Percentiles rank a stretch among this genome's conserved stretches.
These are phyloP conservation scores for Fusarium sp. DNA, from an alignment of 2,329 filamentous ascomycete species.

Conservation along the genomic window DNA sequence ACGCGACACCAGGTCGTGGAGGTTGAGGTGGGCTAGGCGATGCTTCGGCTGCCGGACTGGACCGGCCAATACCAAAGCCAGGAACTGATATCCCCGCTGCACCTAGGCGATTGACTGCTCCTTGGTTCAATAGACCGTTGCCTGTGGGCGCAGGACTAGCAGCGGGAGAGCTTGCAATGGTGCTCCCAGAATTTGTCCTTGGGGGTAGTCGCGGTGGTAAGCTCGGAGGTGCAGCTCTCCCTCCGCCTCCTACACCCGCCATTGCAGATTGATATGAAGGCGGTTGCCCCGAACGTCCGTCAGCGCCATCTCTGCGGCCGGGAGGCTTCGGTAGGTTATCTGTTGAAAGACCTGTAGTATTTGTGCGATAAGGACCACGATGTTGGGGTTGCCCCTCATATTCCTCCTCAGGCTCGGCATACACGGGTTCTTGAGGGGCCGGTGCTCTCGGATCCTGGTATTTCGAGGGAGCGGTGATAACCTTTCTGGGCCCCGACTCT, in stretches of 20 bases:
- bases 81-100: constrained; percentile 83
- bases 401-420: constrained; percentile 20
- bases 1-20: constrained; percentile 36
- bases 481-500: constrained; percentile 41
- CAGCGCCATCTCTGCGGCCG: constrained; percentile 58
- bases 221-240: constrained; percentile 59
- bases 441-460: constrained; percentile 47
- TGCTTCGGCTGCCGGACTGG: constrained; percentile 44
- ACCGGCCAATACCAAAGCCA: constrained; percentile 74
- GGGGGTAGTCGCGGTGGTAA: constrained; percentile 76
- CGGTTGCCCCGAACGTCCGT: constrained; percentile 47
- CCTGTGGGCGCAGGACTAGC: constrained; percentile 36
- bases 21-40: constrained; percentile 45
- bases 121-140: constrained; percentile 58
- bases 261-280: constrained; percentile 46
- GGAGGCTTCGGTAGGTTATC: constrained; percentile 78
- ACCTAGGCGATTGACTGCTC: constrained; percentile 73
- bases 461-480: constrained; percentile 47
- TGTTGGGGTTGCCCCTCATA: constrained; percentile 54
- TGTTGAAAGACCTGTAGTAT: constrained; percentile 78
- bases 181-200: constrained; percentile 51
- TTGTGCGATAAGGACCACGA: constrained; percentile 72
- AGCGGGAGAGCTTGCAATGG: constrained; percentile 40
- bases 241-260: constrained; percentile 44
- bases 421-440: constrained; percentile 18